Evolutionary conservation across 225 moss, liverwort and hornwort species (phyloP), one percentile per base, ranked within the genome.

Genomic region (Bryum argenteum): DNA sequence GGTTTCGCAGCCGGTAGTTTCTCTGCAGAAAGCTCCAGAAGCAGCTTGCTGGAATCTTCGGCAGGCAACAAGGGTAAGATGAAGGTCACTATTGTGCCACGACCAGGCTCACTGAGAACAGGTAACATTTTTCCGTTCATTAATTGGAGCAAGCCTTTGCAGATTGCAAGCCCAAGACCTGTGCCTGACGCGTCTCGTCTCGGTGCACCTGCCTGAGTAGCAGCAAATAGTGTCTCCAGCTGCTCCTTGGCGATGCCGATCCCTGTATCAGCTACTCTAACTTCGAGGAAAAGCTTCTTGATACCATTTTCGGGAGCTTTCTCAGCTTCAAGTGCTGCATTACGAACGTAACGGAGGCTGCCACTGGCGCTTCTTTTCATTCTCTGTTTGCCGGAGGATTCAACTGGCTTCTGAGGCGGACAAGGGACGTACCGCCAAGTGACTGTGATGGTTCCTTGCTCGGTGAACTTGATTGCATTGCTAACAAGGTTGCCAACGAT

Each of bases 101-200:
- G 72, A 24, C 87, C 83, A 50, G 75, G 22, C 72, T 93, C 86
- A 67, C 91, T 97, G 24, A 85, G 80, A 71, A 89, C 75, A n/a
- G 75, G 86, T 20, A 86, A 77, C 65, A 97, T 61, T 61, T 83
- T 91, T 13, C 96, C 93, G 61, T 81, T 78, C 88, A 93, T 91
- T 71, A 97, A 79, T 9, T 68, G 68, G 39, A 97, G 83, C 79
- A 97, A 75, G 11, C 93, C 93, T 67, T 97, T 90, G 75, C 91
- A 93, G 33, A 97, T 97, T 22, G 93, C 91, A 4, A 93, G 74
- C 16, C 96, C 96, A 3, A 97, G 87, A 61, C 93, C 96, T 18
- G 91, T 83, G 70, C 96, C 96, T 42, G 90, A 83, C 14, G 90
- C 85, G 78, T 93, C 91, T 74, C 85, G 77, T 82, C 93, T 73